Conservation (phyloP, 208 protist genomes). For the Novymonas esmeraldas region DNA sequence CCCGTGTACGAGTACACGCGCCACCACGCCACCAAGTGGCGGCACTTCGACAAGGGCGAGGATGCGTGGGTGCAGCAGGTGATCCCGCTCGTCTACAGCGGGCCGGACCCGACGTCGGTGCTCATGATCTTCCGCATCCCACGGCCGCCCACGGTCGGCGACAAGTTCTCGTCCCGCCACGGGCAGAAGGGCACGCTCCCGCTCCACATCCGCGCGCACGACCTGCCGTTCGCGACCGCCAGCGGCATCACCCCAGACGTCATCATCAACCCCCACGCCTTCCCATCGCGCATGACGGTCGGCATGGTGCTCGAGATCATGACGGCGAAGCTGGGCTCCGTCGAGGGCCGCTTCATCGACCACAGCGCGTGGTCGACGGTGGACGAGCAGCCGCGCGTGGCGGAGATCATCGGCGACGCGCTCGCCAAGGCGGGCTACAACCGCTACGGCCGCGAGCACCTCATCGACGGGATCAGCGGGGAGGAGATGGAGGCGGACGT, state of each 20-base stretch:
- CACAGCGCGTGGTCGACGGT: constrained; percentile 93
- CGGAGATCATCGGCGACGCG: constrained; percentile 96
- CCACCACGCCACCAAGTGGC: constrained; percentile 85
- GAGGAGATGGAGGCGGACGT: constrained; percentile 97
- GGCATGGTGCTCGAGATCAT: constrained; percentile 99
- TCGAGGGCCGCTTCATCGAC: constrained; percentile 97
- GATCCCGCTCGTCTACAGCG: constrained; percentile 83
- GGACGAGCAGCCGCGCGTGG: constrained; percentile 60
- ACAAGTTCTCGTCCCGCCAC: constrained; percentile 99
- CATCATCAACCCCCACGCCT: constrained; percentile 99
- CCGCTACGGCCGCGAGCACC: constrained; percentile 96
- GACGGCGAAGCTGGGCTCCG: constrained; percentile 95
- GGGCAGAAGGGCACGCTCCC: constrained; percentile 99
- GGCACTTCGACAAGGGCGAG: constrained; percentile 93
- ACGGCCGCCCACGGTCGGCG: constrained; percentile 98
- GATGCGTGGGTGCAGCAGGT: constrained; percentile 91
- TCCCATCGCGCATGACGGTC: constrained; percentile 99
- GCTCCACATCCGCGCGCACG: constrained; percentile 91
- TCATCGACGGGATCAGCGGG: constrained; percentile 96
- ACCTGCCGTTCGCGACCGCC: constrained; percentile 95
- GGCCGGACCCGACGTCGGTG: constrained; percentile 78
- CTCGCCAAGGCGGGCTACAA: constrained; percentile 95
- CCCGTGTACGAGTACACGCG: constrained; percentile 83
- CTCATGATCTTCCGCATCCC: constrained; percentile 91
- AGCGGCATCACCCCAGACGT: constrained; percentile 98